Base-by-base conservation (phyloP, 2,329 filamentous ascomycete species). In the Trichoderma aggressivum region DNA sequence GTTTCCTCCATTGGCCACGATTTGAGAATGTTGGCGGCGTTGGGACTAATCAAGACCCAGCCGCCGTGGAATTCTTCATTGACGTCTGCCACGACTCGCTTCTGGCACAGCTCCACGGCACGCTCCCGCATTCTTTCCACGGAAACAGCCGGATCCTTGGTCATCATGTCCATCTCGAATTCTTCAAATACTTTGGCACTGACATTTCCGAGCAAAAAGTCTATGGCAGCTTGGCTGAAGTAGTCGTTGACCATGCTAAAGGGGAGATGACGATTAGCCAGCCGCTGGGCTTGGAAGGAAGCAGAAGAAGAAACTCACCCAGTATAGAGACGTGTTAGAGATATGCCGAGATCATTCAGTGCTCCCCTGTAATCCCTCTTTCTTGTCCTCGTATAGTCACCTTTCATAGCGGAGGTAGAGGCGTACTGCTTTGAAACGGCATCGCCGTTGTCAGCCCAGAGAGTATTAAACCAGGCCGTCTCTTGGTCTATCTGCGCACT, bases 401-500 rank as follows among this genome's bases (percentile, higher is more conserved):
- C 96, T 79, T 99, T 99, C 82, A 99, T 89, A 0, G 96, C 96
- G 2, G 94, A 94, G 0, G 96, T 98, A 11, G 94, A 97, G 1
- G 96, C 94, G 80, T 99, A 99, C 79, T 98, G 95, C 75, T 94
- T 94, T 0, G 94, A 97, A 70, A 98, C 94, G 0, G 94, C 94
- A 80, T 99, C 96, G 16, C 96, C 96, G 75, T 99, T 99, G 79
- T 99, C 96, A 0, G 96, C 96, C 95, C 96, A 99, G 0, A 98
- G 85, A 0, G 89, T 94, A 80, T 99, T 98, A 84, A 98, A 98
- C 94, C 95, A 98, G 59, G 90, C 87, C 6, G 93, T 97, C 70
- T 90, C 89, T 71, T 93, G 91, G 78, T 97, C 94, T 28, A 86
- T 81, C 73, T 96, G 90, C 0, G 91, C 85, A 74, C 90, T 89